Evolutionary conservation across 768 basidiomycete genomes (phyloP).

Genomic region (Udeniomyces megalosporus): DNA sequence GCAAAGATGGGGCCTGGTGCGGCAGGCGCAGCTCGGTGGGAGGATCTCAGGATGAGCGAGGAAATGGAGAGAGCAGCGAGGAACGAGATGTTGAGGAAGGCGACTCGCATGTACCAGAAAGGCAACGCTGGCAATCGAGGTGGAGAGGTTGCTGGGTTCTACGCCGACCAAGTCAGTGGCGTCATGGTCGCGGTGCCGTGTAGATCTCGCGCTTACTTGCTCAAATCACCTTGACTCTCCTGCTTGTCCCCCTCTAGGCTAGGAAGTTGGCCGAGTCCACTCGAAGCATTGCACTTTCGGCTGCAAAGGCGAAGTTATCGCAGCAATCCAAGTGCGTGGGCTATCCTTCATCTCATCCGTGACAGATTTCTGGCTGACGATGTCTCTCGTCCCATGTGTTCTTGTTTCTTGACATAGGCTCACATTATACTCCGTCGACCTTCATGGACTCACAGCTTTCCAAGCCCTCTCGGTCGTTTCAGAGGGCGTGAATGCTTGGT

Average conservation of each 20-base stretch:
- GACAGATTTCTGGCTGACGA: neutral
- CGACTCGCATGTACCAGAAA: neutral
- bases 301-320: neutral
- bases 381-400: neutral
- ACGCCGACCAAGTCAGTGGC: neutral
- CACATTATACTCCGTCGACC: constrained; percentile 3
- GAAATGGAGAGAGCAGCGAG: neutral
- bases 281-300: neutral
- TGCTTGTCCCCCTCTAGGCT: no score
- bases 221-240: no score
- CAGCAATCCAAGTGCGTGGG: neutral
- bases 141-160: neutral
- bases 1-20: neutral
- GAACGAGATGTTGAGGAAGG: neutral
- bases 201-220: no score
- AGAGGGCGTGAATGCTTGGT: constrained; percentile 4
- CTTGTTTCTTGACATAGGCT: neutral
- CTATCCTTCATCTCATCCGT: neutral
- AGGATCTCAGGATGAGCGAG: constrained; percentile 5
- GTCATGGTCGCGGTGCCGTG: no score
- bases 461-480: constrained; percentile 1
- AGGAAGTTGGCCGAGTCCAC: neutral
- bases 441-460: constrained; percentile 11
- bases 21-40: neutral
- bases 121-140: neutral